Evolutionary conservation across 495 filamentous ascomycete genomes (phyloP), one percentile per base, ranked within the genome.

Genomic region (Hypoxylon cercidicola): DNA sequence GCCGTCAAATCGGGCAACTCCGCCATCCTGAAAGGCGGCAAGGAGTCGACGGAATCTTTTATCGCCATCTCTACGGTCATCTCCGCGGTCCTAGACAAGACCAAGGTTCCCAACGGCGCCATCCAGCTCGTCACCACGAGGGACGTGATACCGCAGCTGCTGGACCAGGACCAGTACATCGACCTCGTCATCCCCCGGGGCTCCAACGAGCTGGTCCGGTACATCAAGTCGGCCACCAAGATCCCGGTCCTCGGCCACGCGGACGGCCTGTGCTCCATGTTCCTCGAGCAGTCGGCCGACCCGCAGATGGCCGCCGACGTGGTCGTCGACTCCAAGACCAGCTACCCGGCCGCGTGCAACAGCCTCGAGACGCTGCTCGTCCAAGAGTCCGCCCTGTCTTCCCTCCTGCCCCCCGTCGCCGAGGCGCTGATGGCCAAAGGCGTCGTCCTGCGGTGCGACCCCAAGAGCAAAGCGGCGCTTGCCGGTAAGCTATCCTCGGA

Each of bases 1-100:
- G 93, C 96, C 10, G 89, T 99, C 64, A 99, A 99, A 74, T 97
- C 95, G 13, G 95, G 93, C 55, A 99, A 99, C 79, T 90, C 95
- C 21, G 95, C 93, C 55, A 98, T 99, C 60, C 79, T 99, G 45
- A 99, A 99, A 85, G 93, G 88, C 81, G 95, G 95, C 50, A 97
- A 97, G 74, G 95, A 99, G 76, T 97, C 95, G 3, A 93, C 89
- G 18, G 89, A 95, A 70, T 96, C 93, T 8, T 98, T 99, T 66
- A 79, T 90, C 51, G 89, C 93, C 44, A 98, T 99, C 66, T 90
- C 95, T 9, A 84, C 82, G 28, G 89, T 90, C 58, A 94, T 99
- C 60, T 95, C 93, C 3, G 71, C 85, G 28, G 93, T 93, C 19
- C 84, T 99, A 11, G 83, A 83, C 20, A 77, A 75, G 18, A 94